phyloP scores from a whole-genome alignment of 73 alveolate genomes.

The Paramecium caudatum region DNA sequence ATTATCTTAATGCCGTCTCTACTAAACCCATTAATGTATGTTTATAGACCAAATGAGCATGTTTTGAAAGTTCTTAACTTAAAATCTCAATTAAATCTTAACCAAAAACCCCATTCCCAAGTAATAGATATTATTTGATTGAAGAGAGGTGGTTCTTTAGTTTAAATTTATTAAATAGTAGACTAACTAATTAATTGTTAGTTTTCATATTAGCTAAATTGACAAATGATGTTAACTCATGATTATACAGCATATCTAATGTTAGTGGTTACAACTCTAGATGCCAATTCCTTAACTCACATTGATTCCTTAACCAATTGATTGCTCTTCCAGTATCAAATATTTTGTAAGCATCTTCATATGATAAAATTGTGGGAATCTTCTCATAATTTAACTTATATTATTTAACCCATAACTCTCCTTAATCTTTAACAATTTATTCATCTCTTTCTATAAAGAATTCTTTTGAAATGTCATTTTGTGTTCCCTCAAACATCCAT shows the following conservation, averaged over 20 bases:
- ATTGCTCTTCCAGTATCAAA: slow-evolving; percentile 73
- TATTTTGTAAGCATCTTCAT: slow-evolving; percentile 60
- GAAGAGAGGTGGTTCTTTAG: background rate
- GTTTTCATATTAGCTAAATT: slow-evolving; percentile 6
- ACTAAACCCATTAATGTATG: slow-evolving; percentile 14
- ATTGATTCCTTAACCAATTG: slow-evolving; percentile 63
- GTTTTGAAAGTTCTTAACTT: background rate
- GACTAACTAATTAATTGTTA: background rate
- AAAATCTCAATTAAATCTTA: background rate
- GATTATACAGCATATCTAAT: slow-evolving; percentile 26
- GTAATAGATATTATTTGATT: background rate
- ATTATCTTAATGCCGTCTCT: background rate
- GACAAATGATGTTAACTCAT: background rate
- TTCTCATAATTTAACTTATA: slow-evolving; percentile 50
- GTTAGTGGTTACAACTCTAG: slow-evolving; percentile 7
- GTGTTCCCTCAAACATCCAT: slow-evolving; percentile 73
- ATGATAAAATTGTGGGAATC: slow-evolving; percentile 52
- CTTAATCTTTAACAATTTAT: slow-evolving; percentile 9
- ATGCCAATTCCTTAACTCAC: slow-evolving; percentile 66
- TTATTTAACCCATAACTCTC: slow-evolving; percentile 68
- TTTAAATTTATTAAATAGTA: slow-evolving; percentile 22
- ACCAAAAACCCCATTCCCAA: slow-evolving; percentile 13
- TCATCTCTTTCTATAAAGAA: slow-evolving; percentile 72
- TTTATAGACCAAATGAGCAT: slow-evolving; percentile 27
- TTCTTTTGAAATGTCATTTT: slow-evolving; percentile 60